Evolutionary conservation across 257 asterid genomes (phyloP).

Genomic region (Datura wrightii): DNA sequence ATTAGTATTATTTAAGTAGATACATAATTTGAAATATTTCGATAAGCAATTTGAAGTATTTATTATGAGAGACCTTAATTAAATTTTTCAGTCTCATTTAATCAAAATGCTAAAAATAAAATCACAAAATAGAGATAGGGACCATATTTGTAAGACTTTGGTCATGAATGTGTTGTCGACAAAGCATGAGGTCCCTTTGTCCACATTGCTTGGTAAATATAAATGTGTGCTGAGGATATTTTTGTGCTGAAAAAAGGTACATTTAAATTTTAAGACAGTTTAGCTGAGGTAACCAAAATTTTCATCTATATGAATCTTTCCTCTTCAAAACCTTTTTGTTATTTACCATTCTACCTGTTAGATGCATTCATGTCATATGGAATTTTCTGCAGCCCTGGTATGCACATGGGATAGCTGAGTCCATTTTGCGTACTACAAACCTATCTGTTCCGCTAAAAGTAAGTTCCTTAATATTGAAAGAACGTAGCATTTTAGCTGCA

Average conservation of each 20-base stretch:
- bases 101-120: not conserved
- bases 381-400: conserved; percentile 81
- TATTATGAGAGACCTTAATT: not conserved
- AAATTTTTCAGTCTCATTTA: not conserved
- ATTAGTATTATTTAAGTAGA: not conserved
- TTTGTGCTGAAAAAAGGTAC: not conserved
- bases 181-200: not conserved
- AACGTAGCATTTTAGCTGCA: not conserved
- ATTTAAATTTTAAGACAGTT: not conserved
- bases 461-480: conserved; percentile 40
- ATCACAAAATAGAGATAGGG: not conserved
- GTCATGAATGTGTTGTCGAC: not conserved
- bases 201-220: not conserved
- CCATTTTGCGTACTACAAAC: conserved; percentile 88
- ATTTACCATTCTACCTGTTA: not conserved
- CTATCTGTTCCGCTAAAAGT: conserved; percentile 88
- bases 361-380: not conserved
- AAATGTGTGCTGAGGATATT: not conserved
- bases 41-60: not conserved
- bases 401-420: conserved; percentile 98
- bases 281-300: not conserved
- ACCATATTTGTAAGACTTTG: not conserved
- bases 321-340: not conserved
- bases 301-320: not conserved
- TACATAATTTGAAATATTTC: not conserved